Evolutionary conservation across 1,139 yeast species (phyloP).

Genomic region (Pichiaceae sp.): DNA sequence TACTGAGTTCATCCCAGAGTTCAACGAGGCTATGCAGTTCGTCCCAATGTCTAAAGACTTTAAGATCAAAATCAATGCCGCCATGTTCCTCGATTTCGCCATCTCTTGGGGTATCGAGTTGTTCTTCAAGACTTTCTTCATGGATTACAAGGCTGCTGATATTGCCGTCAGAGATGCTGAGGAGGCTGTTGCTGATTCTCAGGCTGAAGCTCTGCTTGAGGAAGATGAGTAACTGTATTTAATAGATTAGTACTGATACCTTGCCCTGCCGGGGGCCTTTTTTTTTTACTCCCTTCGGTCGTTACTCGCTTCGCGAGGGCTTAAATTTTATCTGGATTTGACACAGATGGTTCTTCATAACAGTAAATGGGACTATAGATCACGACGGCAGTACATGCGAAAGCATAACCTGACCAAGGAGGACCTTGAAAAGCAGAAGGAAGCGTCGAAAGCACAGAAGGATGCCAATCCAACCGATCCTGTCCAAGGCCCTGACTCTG

Average conservation of each 20-base stretch:
- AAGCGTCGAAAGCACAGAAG: not conserved
- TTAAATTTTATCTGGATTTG: no score
- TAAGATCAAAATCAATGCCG: slow-evolving; percentile 66
- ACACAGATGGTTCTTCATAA: slow-evolving; percentile 28
- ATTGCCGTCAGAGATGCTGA: slow-evolving; percentile 46
- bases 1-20: slow-evolving; percentile 90
- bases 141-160: slow-evolving; percentile 89
- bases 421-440: slow-evolving; percentile 2
- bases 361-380: slow-evolving; percentile 27
- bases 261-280: no score
- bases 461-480: not conserved
- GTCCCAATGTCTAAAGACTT: slow-evolving; percentile 78
- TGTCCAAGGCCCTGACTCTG: slow-evolving; percentile 3
- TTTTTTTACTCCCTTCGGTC: no score
- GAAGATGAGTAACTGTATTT: no score
- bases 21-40: slow-evolving; percentile 84
- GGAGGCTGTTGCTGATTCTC: slow-evolving; percentile 25
- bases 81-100: slow-evolving; percentile 69
- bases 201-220: not conserved
- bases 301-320: no score
- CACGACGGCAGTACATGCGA: slow-evolving; percentile 21
- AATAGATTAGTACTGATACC: no score
- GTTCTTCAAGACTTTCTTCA: slow-evolving; percentile 70
- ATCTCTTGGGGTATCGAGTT: slow-evolving; percentile 77
- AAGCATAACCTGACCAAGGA: slow-evolving; percentile 18